Evolutionary conservation across 2,329 filamentous ascomycete species (phyloP), one percentile per base, ranked within the genome.

Genomic region (Acrocalymma vagum): DNA sequence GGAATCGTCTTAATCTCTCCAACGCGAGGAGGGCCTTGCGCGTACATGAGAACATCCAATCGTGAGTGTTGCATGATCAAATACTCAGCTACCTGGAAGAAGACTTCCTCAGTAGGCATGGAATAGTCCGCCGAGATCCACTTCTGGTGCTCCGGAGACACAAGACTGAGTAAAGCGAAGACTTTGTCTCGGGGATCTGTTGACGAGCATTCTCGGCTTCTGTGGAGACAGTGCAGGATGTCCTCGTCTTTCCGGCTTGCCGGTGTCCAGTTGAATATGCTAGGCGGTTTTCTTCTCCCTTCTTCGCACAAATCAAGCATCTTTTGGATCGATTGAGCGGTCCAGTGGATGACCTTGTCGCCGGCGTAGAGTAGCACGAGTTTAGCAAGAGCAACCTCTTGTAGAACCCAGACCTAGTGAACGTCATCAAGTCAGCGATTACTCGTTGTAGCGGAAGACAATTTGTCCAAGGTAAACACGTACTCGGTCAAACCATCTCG

Each of bases 401-500:
- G 59, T 16, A 57, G 33, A 10, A 55, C 47, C 47, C 51, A 56
- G 6, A 58, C 42, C 21, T 51, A 48, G 37, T 29, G n/a, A 29
- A 51, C n/a, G 40, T 36, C 36, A 45, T 13, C 25, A 14, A n/a
- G 8, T 18, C n/a, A 9, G 5, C 6, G 11, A 27, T 27, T 7
- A 17, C 15, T 7, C 6, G n/a, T n/a, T 5, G 13, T 17, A 5
- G 22, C 11, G 14, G 10, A 6, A n/a, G n/a, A n/a, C n/a, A n/a
- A n/a, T n/a, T n/a, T n/a, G n/a, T n/a, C n/a, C n/a, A n/a, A n/a
- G n/a, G n/a, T n/a, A n/a, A n/a, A n/a, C n/a, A n/a, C n/a, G n/a
- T n/a, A n/a, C n/a, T n/a, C n/a, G n/a, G n/a, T 39, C 31, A 9
- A 45, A 36, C 42, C 42, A 45, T 17, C 42, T 17, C 16, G n/a